Evolutionary conservation across 2,329 filamentous ascomycete species (phyloP).

Genomic region (Epichloe uncinata): DNA sequence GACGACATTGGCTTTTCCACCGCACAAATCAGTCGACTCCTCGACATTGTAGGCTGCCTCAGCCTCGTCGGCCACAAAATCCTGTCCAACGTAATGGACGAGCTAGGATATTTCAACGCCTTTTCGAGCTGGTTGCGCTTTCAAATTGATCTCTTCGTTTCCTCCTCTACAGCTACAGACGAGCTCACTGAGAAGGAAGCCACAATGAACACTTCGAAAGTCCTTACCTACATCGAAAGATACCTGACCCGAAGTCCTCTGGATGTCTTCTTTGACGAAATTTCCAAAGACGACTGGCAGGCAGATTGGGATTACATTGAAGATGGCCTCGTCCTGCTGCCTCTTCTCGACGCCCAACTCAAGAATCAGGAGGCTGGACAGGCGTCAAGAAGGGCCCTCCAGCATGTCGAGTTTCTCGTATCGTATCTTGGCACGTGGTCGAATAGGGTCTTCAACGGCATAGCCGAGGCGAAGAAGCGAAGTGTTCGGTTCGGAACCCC

Average conservation of each 20-base stretch:
- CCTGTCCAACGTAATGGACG: conserved; percentile 56
- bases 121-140: conserved; percentile 79
- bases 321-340: conserved; percentile 30
- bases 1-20: conserved; percentile 54
- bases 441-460: conserved; percentile 48
- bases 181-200: conserved; percentile 70
- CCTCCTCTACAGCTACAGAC: conserved; percentile 45
- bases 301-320: conserved; percentile 31
- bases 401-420: conserved; percentile 51
- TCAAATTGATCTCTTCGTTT: conserved; percentile 65
- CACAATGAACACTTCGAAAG: conserved; percentile 56
- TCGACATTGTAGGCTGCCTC: conserved; percentile 64
- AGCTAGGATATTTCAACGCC: conserved; percentile 60
- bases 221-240: conserved; percentile 65
- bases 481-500: conserved; percentile 54
- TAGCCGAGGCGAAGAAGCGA: conserved; percentile 55
- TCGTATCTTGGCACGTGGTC: conserved; percentile 44
- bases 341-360: conserved; percentile 36
- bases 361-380: conserved; percentile 32
- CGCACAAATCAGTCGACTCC: conserved; percentile 47
- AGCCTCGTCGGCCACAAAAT: conserved; percentile 62
- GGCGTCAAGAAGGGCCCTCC: conserved; percentile 35
- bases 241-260: conserved; percentile 56
- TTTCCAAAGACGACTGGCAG: conserved; percentile 36
- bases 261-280: conserved; percentile 42